Base-by-base conservation (phyloP, 352 stramenopile species). In the Phytophthora hybrid region DNA sequence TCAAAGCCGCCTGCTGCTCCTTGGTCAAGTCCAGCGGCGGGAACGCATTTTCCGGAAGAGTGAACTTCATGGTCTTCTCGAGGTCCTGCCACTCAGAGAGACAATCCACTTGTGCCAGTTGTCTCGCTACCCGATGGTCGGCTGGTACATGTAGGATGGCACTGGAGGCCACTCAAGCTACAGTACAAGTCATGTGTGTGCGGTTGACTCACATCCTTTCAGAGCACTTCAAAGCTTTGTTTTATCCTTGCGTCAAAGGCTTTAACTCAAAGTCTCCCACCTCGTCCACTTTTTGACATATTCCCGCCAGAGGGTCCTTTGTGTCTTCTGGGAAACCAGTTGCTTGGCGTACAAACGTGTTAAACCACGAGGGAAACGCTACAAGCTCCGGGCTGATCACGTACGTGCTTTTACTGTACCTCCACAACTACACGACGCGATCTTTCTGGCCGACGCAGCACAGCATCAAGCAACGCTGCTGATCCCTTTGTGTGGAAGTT, bases 31-130 rank as follows among this genome's bases (percentile, higher is more conserved):
- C 58, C 31, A 87, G 49, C 31, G 63, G 49, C 16, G 73, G 70
- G 64, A 85, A 78, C 14, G 71, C 68, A 37, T 77, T 70, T 10
- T 70, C 54, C 44, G 79, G 76, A 44, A 85, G 73, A 52, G 64
- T 76, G 59, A 85, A 80, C 61, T 79, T 79, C 76, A 81, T 85
- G 9, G 3, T 18, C 7, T 47, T 8, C 41, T n/a, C 11, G 41
- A 41, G 34, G 29, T 41, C 47, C 8, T 63, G 7, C 9, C 18
- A 13, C 11, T 65, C 26, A 6, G 18, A 57, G 11, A 16, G 5
- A 32, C 18, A 60, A 60, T 60, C 16, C 19, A 37, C 13, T 49
- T 60, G 32, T 68, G 61, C 14, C 41, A 37, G 58, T 18, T 44
- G 21, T 55, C 14, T 19, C 9, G 8, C n/a, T 21, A 54, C 41